Conservation (phyloP, 306 rosid species). For the Neltuma alba region DNA sequence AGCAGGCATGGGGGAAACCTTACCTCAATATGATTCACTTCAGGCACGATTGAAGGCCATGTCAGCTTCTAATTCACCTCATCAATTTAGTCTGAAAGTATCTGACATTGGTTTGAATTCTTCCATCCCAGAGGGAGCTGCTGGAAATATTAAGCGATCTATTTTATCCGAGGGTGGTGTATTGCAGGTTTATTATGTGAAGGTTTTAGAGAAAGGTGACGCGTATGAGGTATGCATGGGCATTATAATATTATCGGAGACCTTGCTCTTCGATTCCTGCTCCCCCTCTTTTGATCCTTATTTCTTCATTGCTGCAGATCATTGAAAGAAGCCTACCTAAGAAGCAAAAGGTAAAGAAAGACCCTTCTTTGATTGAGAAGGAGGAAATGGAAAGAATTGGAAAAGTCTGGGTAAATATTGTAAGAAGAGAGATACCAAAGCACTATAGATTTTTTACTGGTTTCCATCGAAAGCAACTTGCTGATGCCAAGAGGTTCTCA, state of each 20-base stretch:
- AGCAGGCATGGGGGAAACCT: no score
- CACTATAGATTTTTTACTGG: constrained; percentile 73
- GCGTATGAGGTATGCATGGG: constrained; percentile 78
- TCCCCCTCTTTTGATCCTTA: no score
- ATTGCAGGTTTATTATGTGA: no score
- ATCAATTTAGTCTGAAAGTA: constrained; percentile 72
- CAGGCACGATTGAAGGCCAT: constrained; percentile 72
- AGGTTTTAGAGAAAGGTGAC: no score
- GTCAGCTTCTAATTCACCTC: constrained; percentile 63
- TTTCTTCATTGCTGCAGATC: no score
- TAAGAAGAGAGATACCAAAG: constrained; percentile 88
- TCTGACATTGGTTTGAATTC: constrained; percentile 73
- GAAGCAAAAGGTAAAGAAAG: constrained; percentile 68
- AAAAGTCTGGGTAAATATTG: constrained; percentile 84
- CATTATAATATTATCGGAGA: neutral
- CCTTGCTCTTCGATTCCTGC: constrained; percentile 3
- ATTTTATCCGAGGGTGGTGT: no score
- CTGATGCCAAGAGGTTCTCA: constrained; percentile 89
- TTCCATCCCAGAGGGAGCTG: constrained; percentile 96
- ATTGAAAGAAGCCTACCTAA: no score
- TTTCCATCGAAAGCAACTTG: constrained; percentile 85
- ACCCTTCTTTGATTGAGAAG: constrained; percentile 75
- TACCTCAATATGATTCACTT: no score
- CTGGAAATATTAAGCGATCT: constrained; percentile 94
- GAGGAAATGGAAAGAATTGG: constrained; percentile 89